Conservation (phyloP, 2,329 filamentous ascomycete genomes). For the Monilinia laxa region DNA sequence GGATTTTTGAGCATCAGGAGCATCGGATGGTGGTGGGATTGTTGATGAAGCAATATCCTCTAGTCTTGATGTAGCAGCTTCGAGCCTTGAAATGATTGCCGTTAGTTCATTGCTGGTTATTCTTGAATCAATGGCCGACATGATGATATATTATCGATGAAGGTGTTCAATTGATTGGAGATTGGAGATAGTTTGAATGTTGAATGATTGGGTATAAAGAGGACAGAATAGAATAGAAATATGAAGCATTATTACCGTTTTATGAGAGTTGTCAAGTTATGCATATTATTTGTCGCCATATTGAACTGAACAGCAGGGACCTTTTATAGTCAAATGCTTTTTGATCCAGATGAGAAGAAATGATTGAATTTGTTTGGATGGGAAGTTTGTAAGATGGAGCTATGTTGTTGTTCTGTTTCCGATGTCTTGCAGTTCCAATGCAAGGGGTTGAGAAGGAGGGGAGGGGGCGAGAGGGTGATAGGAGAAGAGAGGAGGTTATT, state of each 20-base stretch:
- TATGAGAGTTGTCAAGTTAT: constrained; percentile 95
- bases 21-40: constrained; percentile 53
- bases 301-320: constrained; percentile 28
- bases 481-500: too few relatives aligned
- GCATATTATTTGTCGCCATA: constrained; percentile 83
- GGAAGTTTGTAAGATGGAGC: constrained; percentile 3
- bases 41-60: constrained; percentile 90
- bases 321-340: background rate
- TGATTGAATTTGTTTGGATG: background rate
- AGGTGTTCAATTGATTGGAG: background rate
- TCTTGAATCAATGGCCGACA: constrained; percentile 34
- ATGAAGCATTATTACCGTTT: constrained; percentile 70
- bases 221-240: constrained; percentile 21
- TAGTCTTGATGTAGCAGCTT: constrained; percentile 92
- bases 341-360: constrained; percentile 9
- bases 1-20: constrained; percentile 46
- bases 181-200: background rate
- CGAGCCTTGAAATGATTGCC: constrained; percentile 64
- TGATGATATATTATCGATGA: constrained; percentile 25
- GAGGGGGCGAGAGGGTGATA: too few relatives aligned
- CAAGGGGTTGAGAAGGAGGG: constrained; percentile 2
- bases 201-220: background rate
- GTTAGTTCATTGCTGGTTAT: constrained; percentile 36
- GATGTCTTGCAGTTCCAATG: constrained; percentile 9
- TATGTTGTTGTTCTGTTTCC: background rate